Evolutionary conservation across 1,284 basidiomycete genomes (phyloP).

Genomic region (Grifola frondosa): DNA sequence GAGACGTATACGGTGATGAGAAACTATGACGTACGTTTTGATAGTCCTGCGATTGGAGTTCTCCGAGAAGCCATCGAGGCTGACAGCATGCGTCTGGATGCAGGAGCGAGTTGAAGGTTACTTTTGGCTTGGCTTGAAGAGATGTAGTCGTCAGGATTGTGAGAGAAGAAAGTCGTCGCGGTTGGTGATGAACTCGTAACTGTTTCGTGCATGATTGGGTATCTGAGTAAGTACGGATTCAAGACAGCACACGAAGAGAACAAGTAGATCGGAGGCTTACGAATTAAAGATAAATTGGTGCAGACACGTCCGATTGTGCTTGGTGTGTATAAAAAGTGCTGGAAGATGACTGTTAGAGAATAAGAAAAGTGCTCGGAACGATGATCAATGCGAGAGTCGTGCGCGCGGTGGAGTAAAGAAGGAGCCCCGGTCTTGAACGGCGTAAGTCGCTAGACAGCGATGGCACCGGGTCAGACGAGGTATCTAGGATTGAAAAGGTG

Average conservation of each 20-base stretch:
- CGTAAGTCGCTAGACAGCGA: slow-evolving; percentile 17
- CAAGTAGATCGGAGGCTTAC: slow-evolving; percentile 37
- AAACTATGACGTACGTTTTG: slow-evolving; percentile 25
- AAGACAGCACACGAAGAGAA: slow-evolving; percentile 19
- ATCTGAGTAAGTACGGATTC: slow-evolving; percentile 34
- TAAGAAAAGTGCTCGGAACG: slow-evolving; percentile 38
- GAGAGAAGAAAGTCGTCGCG: slow-evolving; percentile 38
- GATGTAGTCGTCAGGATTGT: slow-evolving; percentile 28
- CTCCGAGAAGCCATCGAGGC: slow-evolving; percentile 25
- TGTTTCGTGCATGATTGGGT: slow-evolving; percentile 55
- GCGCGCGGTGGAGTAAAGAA: slow-evolving; percentile 21
- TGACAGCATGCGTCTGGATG: slow-evolving; percentile 26
- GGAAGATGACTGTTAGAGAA: slow-evolving; percentile 45
- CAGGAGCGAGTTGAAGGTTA: slow-evolving; percentile 11
- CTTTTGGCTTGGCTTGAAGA: slow-evolving; percentile 39
- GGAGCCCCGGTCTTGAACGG: slow-evolving; percentile 19
- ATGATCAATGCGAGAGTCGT: slow-evolving; percentile 21
- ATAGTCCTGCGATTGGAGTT: slow-evolving; percentile 24
- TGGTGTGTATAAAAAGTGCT: slow-evolving; percentile 49
- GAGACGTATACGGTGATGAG: slow-evolving; percentile 1
- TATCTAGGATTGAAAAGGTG: slow-evolving; percentile 43
- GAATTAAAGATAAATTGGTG: slow-evolving; percentile 61
- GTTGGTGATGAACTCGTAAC: slow-evolving; percentile 51
- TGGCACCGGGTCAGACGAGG: slow-evolving; percentile 26
- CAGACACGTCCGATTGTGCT: slow-evolving; percentile 44